Base-by-base conservation (phyloP, 2,329 filamentous ascomycete species). In the Aspergillus flavus region DNA sequence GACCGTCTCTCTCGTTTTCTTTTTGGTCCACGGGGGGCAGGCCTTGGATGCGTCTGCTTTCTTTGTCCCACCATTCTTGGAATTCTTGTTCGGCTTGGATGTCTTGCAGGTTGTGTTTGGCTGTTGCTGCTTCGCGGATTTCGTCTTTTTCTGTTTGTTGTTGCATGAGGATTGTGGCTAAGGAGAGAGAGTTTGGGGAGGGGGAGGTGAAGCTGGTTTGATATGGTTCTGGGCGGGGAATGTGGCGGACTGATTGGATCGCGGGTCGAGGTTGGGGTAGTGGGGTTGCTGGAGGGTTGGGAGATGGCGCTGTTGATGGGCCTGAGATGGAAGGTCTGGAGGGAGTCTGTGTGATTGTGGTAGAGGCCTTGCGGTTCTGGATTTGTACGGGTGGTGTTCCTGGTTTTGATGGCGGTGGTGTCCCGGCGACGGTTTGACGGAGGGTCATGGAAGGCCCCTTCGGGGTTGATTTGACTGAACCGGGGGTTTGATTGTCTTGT, bases 51-150 rank as follows among this genome's bases (percentile, higher is more conserved):
- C 77, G 72, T 62, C 74, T 75, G 59, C 76, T 78, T 58, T 78
- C 76, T 61, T 78, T 72, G 28, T 79, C 76, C 76, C 76, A 78
- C 77, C 77, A 79, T 75, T 96, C 89, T 75, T 97, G 92, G 75
- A 99, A 99, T 58, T 93, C 93, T 74, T 99, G 95, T 78, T 99
- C 95, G 68, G 95, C 89, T 76, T 99, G 95, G 63, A 99, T 99
- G 66, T 98, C 95, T 73, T 96, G 89, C 34, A 99, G 81, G 66
- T 92, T 95, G 61, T 94, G 87, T 79, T 96, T 97, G 2, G 93
- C 92, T 16, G 76, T 80, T 12, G 89, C 89, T 0, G 93, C 92
- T 74, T 97, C 94, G 59, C 88, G 90, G 64, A 96, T 89, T 21
- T 87, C 86, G 62, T 93, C 88, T 73, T 96, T 95, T 75, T 97